Evolutionary conservation across 192 early-diverging fungal species (phyloP), one percentile per base, ranked within the genome.

Genomic region (Cetraspora pellucida): DNA sequence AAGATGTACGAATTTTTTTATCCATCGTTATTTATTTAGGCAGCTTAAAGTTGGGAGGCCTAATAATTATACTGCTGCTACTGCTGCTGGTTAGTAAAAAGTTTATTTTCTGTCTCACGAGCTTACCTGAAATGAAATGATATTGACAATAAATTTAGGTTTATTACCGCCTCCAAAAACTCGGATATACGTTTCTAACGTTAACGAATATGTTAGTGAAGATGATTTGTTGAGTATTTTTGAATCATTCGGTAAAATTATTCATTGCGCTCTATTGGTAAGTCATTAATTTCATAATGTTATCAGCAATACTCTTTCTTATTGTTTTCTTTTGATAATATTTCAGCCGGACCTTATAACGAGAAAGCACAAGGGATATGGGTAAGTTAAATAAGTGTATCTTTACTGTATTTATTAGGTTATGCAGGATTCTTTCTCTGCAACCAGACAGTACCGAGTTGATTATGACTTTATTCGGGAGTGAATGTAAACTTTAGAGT

Each of bases 141-240:
- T 66, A 76, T 50, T 76, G 47, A 76, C 30, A 76, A 50, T 19
- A 3, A 70, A 43, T 49, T 30, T 54, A 80, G 79, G 86, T 7
- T 82, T 95, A 31, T 89, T 92, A 37, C 79, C 80, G 31, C 87
- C 95, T 11, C 87, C 87, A 6, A 75, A 83, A 5, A 82, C 85
- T 59, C 90, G 94, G 57, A 86, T 97, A 45, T 97, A 94, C 77
- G 89, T 97, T 59, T 90, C 94, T 63, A 97, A 95, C 72, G 86
- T 97, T 68, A 92, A 93, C 61, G 89, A 90, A 81, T 81, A 84
- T 10, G 88, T 97, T 43, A 82, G 87, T 3, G 94, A 97, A 80
- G 81, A 88, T 3, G 90, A 91, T 78, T 79, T 97, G 67, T 69
- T 82, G 49, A 89, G 88, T 65, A 93, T 97, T 14, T 96, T 97